These are phyloP conservation scores for Saccharum officinarum DNA, from an alignment of 176 grass and related monocot species.

Conservation along the genomic window DNA sequence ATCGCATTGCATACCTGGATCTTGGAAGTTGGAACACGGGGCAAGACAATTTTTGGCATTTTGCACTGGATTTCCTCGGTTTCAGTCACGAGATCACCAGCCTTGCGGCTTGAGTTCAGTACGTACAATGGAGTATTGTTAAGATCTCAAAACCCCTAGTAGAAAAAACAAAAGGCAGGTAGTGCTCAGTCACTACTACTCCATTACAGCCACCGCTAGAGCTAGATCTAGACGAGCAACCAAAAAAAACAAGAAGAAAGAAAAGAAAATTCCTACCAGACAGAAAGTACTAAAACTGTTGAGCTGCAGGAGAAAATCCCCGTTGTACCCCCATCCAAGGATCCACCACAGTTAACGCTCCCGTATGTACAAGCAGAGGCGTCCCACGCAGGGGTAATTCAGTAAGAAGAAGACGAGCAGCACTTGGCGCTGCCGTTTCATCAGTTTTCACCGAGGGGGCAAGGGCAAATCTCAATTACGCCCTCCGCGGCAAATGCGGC, in stretches of 20 bases:
- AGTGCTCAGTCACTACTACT: neutral
- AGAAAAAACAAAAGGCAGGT: neutral
- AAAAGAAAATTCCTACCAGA: neutral
- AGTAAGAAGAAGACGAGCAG: neutral
- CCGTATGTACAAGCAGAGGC: constrained; percentile 35
- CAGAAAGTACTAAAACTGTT: constrained; percentile 49
- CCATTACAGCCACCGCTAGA: constrained; percentile 25
- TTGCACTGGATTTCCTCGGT: neutral
- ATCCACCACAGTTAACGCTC: neutral
- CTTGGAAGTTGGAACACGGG: neutral
- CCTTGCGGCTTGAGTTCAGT: constrained; percentile 30
- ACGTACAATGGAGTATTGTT: constrained; percentile 40
- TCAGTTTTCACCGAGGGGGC: constrained; percentile 19
- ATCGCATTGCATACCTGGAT: neutral
- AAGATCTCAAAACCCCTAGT: constrained; percentile 27
- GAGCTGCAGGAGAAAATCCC: constrained; percentile 45
- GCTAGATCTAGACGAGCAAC: constrained; percentile 30
- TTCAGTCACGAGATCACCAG: constrained; percentile 23
- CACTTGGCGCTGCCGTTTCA: constrained; percentile 1
- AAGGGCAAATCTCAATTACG: constrained; percentile 10
- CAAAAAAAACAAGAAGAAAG: too few species aligned
- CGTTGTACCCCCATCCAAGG: neutral
- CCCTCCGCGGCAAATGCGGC: constrained; percentile 10
- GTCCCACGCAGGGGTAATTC: constrained; percentile 20
- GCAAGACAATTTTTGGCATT: neutral